These are phyloP conservation scores for Setaria viridis DNA, from an alignment of 202 grass and related monocot genomes.

Conservation along the genomic window DNA sequence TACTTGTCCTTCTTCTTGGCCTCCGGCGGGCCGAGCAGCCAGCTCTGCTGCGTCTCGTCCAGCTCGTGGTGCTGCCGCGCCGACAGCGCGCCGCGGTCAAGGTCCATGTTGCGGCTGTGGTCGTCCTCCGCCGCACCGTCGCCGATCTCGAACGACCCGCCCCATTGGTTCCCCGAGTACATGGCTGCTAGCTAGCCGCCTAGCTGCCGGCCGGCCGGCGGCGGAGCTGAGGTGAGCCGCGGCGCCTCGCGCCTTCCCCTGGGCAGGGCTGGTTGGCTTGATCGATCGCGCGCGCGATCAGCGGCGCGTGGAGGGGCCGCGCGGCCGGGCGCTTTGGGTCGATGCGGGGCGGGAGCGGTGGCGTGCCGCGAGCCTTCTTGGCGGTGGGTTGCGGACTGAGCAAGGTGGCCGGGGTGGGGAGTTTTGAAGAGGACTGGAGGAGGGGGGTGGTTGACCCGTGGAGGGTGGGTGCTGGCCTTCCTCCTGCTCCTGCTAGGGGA, in stretches of 20 bases:
- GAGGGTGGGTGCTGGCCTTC: not conserved
- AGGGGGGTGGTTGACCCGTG: conserved; percentile 37
- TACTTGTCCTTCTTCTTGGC: conserved; percentile 96
- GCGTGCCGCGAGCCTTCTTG: conserved; percentile 19
- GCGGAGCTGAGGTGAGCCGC: not conserved
- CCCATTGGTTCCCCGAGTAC: conserved; percentile 85
- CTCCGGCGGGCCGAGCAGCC: conserved; percentile 82
- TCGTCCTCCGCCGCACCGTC: conserved; percentile 67
- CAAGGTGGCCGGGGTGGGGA: not conserved
- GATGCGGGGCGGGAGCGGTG: too few species aligned
- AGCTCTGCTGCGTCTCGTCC: conserved; percentile 96
- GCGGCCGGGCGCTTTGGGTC: not conserved
- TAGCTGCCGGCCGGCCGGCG: not conserved
- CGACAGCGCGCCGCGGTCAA: conserved; percentile 74
- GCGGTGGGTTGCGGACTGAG: conserved; percentile 22
- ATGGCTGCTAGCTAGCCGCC: conserved; percentile 36
- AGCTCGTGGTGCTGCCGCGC: conserved; percentile 65
- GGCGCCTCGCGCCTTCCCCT: not conserved
- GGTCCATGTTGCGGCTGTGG: conserved; percentile 90
- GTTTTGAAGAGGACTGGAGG: not conserved
- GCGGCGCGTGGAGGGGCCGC: conserved; percentile 32
- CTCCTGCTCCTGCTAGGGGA: not conserved
- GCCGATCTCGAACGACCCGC: conserved; percentile 89
- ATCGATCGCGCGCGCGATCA: conserved; percentile 20
- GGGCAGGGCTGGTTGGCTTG: not conserved